Conservation (phyloP, 208 protist genomes). For the Trypanosoma melophagium region DNA sequence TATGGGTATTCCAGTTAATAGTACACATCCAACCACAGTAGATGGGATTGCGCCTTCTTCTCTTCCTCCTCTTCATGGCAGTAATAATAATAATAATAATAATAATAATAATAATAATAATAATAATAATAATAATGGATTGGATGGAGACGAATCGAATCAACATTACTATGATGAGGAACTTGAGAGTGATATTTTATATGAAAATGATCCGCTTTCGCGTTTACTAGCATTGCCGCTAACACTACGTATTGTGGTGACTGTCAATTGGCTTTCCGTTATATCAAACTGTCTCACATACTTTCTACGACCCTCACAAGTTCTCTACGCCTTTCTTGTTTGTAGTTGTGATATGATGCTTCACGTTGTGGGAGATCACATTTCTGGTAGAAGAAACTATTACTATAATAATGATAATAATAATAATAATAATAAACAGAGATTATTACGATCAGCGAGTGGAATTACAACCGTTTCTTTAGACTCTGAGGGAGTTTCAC, state of each 20-base stretch:
- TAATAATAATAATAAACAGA: neutral
- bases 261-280: slow-evolving; percentile 47
- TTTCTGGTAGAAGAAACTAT: neutral
- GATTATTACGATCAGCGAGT: neutral
- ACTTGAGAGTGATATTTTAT: neutral
- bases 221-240: slow-evolving; percentile 33
- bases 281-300: slow-evolving; percentile 65
- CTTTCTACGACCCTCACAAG: slow-evolving; percentile 56
- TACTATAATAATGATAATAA: neutral
- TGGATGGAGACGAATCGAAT: slow-evolving; percentile 6
- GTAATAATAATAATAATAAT: neutral
- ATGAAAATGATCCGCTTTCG: slow-evolving; percentile 26
- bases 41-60: too few species aligned
- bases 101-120: neutral
- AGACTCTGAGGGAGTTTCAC: neutral
- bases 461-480: neutral
- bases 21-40: too few species aligned
- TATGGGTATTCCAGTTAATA: too few species aligned
- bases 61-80: neutral
- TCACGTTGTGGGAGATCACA: slow-evolving; percentile 7
- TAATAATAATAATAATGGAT: neutral
- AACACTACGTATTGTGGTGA: slow-evolving; percentile 30
- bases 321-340: slow-evolving; percentile 61
- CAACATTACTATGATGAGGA: neutral
- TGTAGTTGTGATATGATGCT: slow-evolving; percentile 47